These are phyloP conservation scores for Lenzites betulinus DNA, from an alignment of 768 basidiomycete species.

Conservation along the genomic window DNA sequence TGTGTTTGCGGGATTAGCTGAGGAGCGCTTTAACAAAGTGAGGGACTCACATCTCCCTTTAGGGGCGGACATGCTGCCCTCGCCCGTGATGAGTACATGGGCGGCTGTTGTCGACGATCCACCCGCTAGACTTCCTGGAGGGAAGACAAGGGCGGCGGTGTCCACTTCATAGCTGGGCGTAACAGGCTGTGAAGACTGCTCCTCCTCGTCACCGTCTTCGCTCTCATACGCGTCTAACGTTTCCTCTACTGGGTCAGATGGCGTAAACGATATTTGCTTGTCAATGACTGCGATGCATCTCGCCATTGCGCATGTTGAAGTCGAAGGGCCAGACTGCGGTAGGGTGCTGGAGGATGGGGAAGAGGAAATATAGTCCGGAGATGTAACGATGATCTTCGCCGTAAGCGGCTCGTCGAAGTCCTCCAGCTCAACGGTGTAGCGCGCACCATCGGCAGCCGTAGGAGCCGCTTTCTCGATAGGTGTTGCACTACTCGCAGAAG, in stretches of 20 bases:
- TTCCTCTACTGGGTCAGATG: conserved; percentile 31
- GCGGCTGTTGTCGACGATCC: conserved; percentile 51
- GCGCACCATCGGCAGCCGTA: neutral
- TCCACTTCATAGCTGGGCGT: conserved; percentile 42
- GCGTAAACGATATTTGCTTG: conserved; percentile 36
- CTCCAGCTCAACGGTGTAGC: conserved; percentile 53
- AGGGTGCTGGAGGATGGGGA: neutral
- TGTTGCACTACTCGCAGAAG: conserved; percentile 11
- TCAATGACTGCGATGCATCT: conserved; percentile 56
- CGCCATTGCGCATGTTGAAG: conserved; percentile 36
- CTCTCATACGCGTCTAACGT: conserved; percentile 22
- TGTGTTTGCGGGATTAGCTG: conserved; percentile 27
- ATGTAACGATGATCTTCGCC: conserved; percentile 58
- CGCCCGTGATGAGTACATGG: conserved; percentile 68
- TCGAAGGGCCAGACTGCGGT: neutral
- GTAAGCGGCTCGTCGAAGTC: conserved; percentile 62
- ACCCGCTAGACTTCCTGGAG: conserved; percentile 56
- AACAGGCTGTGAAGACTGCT: neutral
- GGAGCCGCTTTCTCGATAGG: conserved; percentile 6
- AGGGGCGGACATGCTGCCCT: conserved; percentile 74
- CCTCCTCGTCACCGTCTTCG: conserved; percentile 4
- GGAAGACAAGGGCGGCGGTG: conserved; percentile 72
- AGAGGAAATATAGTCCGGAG: conserved; percentile 32
- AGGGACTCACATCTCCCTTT: conserved; percentile 63
- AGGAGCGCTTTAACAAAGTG: neutral